phyloP scores from a whole-genome alignment of 495 filamentous ascomycete species.

The Xylaria venustula region DNA sequence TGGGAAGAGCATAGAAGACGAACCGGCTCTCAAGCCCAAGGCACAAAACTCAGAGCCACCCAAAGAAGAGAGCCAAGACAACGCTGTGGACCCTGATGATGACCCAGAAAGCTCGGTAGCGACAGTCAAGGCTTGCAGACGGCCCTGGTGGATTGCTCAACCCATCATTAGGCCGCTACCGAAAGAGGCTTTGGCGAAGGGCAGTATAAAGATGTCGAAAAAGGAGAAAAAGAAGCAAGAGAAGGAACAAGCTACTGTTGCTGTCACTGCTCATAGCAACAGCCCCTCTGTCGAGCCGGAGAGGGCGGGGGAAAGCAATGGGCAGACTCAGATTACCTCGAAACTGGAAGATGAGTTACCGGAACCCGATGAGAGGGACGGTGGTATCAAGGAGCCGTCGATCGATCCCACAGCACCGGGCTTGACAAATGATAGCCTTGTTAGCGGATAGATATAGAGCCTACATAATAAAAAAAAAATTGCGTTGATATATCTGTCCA shows the following conservation, averaged over 20 bases:
- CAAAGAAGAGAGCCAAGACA: slow-evolving; percentile 16
- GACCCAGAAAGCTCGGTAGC: slow-evolving; percentile 59
- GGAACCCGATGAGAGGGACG: slow-evolving; percentile 22
- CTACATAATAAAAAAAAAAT: neutral
- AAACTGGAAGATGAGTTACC: slow-evolving; percentile 27
- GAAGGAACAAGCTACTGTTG: slow-evolving; percentile 17
- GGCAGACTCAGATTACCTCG: slow-evolving; percentile 18
- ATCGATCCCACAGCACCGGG: slow-evolving; percentile 14
- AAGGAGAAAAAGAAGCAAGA: slow-evolving; percentile 44
- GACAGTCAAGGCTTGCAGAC: slow-evolving; percentile 65
- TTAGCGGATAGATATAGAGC: slow-evolving; percentile 24
- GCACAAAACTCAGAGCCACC: slow-evolving; percentile 26
- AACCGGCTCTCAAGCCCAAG: slow-evolving; percentile 29
- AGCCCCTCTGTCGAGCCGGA: neutral
- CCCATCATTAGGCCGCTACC: slow-evolving; percentile 86
- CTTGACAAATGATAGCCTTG: slow-evolving; percentile 24
- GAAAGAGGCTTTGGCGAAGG: slow-evolving; percentile 81
- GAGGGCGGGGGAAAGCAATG: neutral
- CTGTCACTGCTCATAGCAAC: neutral
- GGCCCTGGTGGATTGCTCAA: slow-evolving; percentile 93
- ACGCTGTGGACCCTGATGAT: slow-evolving; percentile 20
- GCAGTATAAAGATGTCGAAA: slow-evolving; percentile 65
- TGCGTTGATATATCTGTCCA: no score
- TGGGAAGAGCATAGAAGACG: slow-evolving; percentile 55
- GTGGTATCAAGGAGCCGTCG: slow-evolving; percentile 29